Base-by-base conservation (phyloP, 2,329 filamentous ascomycete species). In the Pseudogymnoascus sp. region DNA sequence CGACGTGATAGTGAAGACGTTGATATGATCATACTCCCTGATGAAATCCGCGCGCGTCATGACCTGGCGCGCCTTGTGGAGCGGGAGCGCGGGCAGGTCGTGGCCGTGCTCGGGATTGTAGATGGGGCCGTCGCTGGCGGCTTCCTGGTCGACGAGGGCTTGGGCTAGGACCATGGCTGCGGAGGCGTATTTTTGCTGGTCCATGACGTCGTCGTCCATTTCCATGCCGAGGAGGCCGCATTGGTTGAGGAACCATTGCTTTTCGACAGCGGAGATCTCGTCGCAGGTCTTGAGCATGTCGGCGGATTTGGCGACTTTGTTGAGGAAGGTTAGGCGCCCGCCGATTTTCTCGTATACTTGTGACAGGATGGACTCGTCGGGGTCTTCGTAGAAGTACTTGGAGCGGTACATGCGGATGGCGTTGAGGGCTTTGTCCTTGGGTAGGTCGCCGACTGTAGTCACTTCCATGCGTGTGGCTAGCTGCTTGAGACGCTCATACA, bases 21-120 rank as follows among this genome's bases (percentile, higher is more conserved):
- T 97, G 65, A 95, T 84, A 67, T 95, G 90, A 77, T 99, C 95
- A 73, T 97, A 93, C 65, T 87, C 83, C 68, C 95, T 87, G 70
- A 97, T 93, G 74, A 97, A 99, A 75, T 99, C 95, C 64, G 91
- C 89, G 62, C 95, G 84, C 12, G 95, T 97, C 93, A 97, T 97
- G 73, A 97, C 89, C 75, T 97, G 84, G 66, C 93, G 89, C 0
- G 92, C 91, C 68, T 89, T 83, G 73, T 96, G 91, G 63, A 96
- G 85, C 0, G 90, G 86, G 66, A 91, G 89, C 42, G 90, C 84
- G 0, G 95, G 92, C 3, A 97, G 82, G 31, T 91, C 80, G 72
- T 96, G 90, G 36, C 90, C 90, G 8, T 74, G 75, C 12, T 86
- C 78, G 0, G 81, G 76, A 73, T 92, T 83, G 72, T 91, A 93